Percentiles rank a stretch among this genome's conserved stretches.
phyloP scores from a whole-genome alignment of 2,329 filamentous ascomycete species.

The Aureobasidium sp. region DNA sequence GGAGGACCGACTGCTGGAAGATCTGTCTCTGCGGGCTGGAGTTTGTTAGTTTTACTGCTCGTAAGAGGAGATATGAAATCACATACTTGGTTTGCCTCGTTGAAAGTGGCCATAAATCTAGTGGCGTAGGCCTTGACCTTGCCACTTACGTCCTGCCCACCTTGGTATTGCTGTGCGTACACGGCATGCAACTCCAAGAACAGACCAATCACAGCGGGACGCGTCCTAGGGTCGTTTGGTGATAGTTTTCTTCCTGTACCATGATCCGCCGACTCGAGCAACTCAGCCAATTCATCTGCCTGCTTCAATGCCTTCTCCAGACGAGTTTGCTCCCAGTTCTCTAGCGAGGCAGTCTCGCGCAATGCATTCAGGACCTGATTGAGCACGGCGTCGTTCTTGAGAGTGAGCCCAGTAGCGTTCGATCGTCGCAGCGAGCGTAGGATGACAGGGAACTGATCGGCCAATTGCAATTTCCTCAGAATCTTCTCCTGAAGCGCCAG shows the following conservation, averaged over 20 bases:
- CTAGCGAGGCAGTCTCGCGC: conserved; percentile 28
- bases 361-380: conserved; percentile 31
- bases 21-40: conserved; percentile 16
- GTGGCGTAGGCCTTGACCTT: conserved; percentile 35
- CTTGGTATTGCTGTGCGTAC: conserved; percentile 30
- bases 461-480: conserved; percentile 26
- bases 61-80: background rate
- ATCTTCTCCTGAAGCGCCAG: conserved; percentile 27
- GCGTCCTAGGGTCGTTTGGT: conserved; percentile 27
- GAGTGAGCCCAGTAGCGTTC: conserved; percentile 28
- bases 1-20: conserved; percentile 17
- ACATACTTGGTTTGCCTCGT: conserved; percentile 17
- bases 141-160: conserved; percentile 29
- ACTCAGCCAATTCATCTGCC: conserved; percentile 33
- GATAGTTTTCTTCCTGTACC: conserved; percentile 21
- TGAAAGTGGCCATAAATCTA: conserved; percentile 31
- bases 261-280: conserved; percentile 38
- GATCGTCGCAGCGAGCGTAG: conserved; percentile 28
- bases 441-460: conserved; percentile 27
- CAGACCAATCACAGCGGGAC: conserved; percentile 35
- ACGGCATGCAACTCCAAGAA: conserved; percentile 39
- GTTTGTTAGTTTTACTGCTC: background rate
- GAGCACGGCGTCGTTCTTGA: conserved; percentile 29
- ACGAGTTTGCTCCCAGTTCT: conserved; percentile 32
- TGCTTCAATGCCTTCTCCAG: conserved; percentile 33